A percentile compares a stretch with the other conserved stretches of the same genome.
Evolutionary conservation across 1,284 basidiomycete genomes (phyloP).

Genomic region (Leccinum pachyderme): DNA sequence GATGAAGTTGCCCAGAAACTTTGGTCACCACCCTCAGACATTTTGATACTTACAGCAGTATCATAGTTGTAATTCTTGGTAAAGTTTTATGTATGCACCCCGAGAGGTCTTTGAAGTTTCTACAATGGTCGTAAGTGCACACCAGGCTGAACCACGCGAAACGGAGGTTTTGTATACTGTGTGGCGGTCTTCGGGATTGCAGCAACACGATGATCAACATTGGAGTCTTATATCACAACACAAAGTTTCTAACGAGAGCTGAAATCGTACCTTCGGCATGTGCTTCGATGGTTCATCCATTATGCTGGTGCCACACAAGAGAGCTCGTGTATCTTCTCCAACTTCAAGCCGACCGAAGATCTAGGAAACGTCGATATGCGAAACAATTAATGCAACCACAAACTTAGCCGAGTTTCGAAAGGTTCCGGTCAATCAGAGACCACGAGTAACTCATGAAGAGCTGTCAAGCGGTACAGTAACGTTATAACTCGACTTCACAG

Average conservation of each 20-base stretch:
- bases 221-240: too few relatives aligned
- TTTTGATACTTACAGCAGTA: not conserved
- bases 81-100: not conserved
- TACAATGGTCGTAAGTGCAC: not conserved
- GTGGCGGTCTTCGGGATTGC: too few relatives aligned
- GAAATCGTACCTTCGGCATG: too few relatives aligned
- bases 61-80: not conserved
- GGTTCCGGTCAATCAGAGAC: too few relatives aligned
- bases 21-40: not conserved
- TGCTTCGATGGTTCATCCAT: not conserved
- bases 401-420: too few relatives aligned
- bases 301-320: conserved; percentile 5
- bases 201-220: too few relatives aligned
- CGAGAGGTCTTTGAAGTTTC: not conserved
- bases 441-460: too few relatives aligned
- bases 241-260: too few relatives aligned
- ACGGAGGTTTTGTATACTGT: not conserved
- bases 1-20: not conserved
- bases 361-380: conserved; percentile 6
- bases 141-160: not conserved
- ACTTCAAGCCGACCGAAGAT: conserved; percentile 16
- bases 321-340: conserved; percentile 29
- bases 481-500: too few relatives aligned
- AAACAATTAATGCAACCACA: not conserved
- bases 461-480: too few relatives aligned